Percentiles rank a stretch among this genome's conserved stretches.
Evolutionary conservation across 2,329 filamentous ascomycete genomes (phyloP).

Genomic region (Zasmidium cellare): DNA sequence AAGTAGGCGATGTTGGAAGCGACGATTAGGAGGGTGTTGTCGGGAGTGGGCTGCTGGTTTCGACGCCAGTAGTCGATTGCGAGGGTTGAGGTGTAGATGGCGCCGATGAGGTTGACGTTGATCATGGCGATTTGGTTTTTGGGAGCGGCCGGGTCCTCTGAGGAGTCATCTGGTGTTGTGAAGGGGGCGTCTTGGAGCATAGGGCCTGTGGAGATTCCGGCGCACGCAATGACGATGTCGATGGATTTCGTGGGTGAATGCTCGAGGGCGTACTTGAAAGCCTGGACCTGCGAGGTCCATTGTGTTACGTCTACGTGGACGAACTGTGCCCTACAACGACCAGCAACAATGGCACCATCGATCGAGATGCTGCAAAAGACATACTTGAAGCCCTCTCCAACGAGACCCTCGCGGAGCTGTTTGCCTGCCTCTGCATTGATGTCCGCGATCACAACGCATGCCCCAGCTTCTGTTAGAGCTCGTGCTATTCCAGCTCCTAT

Average conservation of each 20-base stretch:
- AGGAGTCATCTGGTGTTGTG: background rate
- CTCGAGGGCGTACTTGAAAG: constrained; percentile 33
- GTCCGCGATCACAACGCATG: constrained; percentile 6
- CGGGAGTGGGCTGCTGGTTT: background rate
- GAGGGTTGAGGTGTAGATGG: constrained; percentile 12
- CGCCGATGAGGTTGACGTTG: constrained; percentile 14
- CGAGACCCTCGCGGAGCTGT: background rate
- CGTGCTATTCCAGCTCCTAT: constrained; percentile 9
- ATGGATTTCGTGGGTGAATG: constrained; percentile 26
- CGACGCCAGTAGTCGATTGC: constrained; percentile 13
- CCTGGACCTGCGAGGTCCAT: constrained; percentile 30
- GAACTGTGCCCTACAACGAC: constrained; percentile 27
- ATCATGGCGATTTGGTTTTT: constrained; percentile 6
- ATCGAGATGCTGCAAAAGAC: no score
- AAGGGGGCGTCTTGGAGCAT: constrained; percentile 10
- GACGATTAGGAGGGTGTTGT: constrained; percentile 10
- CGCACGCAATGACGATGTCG: constrained; percentile 33
- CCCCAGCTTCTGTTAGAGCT: constrained; percentile 6
- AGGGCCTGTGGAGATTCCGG: constrained; percentile 20
- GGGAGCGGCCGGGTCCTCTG: constrained; percentile 1
- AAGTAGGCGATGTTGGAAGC: constrained; percentile 14
- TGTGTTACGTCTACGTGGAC: constrained; percentile 29
- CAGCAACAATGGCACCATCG: no score
- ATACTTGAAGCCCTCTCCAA: background rate
- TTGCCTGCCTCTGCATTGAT: constrained; percentile 5